Evolutionary conservation across 345 rosid species (phyloP), one percentile per base, ranked within the genome.

Genomic region (Bruguiera parviflora): DNA sequence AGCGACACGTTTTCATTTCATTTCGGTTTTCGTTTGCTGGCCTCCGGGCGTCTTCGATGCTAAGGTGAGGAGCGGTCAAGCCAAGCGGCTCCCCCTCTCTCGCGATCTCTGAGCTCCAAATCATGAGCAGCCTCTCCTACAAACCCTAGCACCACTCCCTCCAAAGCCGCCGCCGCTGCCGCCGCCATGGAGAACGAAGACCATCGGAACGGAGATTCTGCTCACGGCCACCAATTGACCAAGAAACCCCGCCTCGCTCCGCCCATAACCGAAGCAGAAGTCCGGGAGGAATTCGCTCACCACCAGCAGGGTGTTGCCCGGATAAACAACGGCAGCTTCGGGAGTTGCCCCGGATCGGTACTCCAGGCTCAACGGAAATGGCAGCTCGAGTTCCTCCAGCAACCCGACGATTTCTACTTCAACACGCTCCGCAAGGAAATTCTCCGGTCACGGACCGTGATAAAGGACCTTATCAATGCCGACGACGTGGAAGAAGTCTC

Each of bases 311-410:
- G 79, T 47, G 59, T 88, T 8, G 87, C 91, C 22, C 73, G 91
- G 53, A 83, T 90, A 77, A 90, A 90, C 77, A 90, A 88, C 84
- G 96, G 93, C 24, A 90, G 96, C 82, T 90, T 84, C 77, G 96
- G 96, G 4, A 80, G 93, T 77, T 90, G 93, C 51, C 96, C 93
- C 2, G 61, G 82, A 39, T 88, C 93, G 9, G 84, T 90, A 9
- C 84, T 90, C 25, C 84, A 74, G 6, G 77, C 79, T 6, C 91
- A 88, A 63, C 79, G 83, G 24, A 69, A 69, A 24, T 88, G 88
- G 96, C 93, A 88, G 81, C 80, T 81, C n/a, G 80, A 77, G 53
- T 88, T 71, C 73, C 89, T 90, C 22, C 78, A 79, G 51, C 93
- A 90, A 55, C 96, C 96, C 0, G 93, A 90, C 53, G 90, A 85